Percentiles rank a stretch among this genome's conserved stretches.
These are phyloP conservation scores for Cucurbita moschata DNA, from an alignment of 306 rosid genomes.

Conservation along the genomic window DNA sequence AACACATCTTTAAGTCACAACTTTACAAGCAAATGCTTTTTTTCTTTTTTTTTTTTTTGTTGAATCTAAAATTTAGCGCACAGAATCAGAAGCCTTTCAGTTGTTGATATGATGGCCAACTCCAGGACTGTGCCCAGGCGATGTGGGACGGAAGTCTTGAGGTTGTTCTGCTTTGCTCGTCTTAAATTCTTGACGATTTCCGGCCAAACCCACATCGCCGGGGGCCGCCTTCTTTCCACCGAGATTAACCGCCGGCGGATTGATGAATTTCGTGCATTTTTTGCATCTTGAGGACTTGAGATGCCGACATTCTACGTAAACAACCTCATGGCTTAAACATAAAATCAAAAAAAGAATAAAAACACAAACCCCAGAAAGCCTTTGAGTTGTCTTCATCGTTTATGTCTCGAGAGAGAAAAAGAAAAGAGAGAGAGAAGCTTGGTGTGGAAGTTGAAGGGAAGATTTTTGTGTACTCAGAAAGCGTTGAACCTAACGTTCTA, in stretches of 20 bases:
- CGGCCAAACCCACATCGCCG: not conserved
- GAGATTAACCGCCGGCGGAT: not conserved
- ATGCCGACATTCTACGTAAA: slow-evolving; percentile 32
- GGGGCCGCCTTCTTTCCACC: not conserved
- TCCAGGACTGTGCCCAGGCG: slow-evolving; percentile 39
- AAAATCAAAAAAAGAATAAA: slow-evolving; percentile 26
- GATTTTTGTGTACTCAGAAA: not conserved
- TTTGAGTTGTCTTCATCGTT: slow-evolving; percentile 18
- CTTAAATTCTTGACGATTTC: not conserved
- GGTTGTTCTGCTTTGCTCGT: slow-evolving; percentile 11
- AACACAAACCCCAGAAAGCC: slow-evolving; percentile 7
- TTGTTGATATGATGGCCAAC: slow-evolving; percentile 34
- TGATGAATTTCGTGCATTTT: slow-evolving; percentile 4
- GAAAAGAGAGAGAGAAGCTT: not conserved
- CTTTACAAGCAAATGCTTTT: not conserved
- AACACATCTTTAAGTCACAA: not conserved
- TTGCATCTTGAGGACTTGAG: slow-evolving; percentile 14
- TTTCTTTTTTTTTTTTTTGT: not conserved
- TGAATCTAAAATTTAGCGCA: not conserved
- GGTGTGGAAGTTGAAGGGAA: not conserved
- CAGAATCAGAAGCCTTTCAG: not conserved
- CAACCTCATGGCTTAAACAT: slow-evolving; percentile 13
- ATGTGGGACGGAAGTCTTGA: slow-evolving; percentile 34
- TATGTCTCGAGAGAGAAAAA: not conserved
- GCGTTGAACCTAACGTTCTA: not conserved